Evolutionary conservation across 495 filamentous ascomycete species (phyloP), one percentile per base, ranked within the genome.

Genomic region (Aspergillus sclerotiicarbonarius): DNA sequence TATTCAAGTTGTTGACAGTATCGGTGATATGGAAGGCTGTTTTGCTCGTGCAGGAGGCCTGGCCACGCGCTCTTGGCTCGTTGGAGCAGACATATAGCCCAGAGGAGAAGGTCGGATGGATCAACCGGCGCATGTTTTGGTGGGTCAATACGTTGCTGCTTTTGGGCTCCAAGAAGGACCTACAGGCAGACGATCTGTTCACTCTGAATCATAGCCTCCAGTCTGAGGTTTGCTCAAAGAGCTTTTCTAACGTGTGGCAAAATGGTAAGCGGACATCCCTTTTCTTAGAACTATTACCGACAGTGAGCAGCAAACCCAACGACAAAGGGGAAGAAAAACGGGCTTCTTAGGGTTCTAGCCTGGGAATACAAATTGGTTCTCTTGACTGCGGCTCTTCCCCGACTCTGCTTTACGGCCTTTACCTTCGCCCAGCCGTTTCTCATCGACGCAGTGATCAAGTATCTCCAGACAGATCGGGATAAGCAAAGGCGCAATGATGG

Each of bases 61-160:
- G 37, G 37, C 13, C 37, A 41, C 37, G 37, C 4, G n/a, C 37
- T 12, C 37, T 41, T 41, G 37, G n/a, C 6, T 6, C 37, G 1
- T 6, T n/a, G 12, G 37, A 41, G 6, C 37, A n/a, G 37, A 2
- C 1, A 37, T 41, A 41, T n/a, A 41, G 37, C 6, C 37, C 37
- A 1, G 46, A 49, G 46, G 46, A 49, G 20, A 30, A 30, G 46
- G 29, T n/a, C 19, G 46, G 46, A 12, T 25, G 29, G 18, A 50
- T 50, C 47, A 50, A 50, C 29, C 47, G 47, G n/a, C 29, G 47
- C 12, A n/a, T 50, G 13, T 50, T 50, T 25, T 50, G 47, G 47
- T 50, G 47, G 47, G 29, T 50, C 3, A 50, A 32, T 15, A 25
- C 47, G 29, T 32, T 50, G 29, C 31, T 50, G 4, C 1, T 50